Conservation (phyloP, 2,329 filamentous ascomycete species). For the Xylariaceae sp. region DNA sequence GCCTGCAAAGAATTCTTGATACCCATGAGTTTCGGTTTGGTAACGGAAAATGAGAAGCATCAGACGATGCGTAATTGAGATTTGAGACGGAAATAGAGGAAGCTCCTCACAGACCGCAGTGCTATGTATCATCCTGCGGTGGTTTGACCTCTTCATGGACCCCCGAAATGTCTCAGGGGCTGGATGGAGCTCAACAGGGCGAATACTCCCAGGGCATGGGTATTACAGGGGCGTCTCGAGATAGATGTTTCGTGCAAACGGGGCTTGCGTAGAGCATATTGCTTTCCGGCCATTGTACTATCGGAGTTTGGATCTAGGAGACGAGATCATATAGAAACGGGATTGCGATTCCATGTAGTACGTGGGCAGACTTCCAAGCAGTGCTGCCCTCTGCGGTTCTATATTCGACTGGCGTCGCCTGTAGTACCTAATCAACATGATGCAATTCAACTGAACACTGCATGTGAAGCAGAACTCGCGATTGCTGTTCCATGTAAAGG, state of each 20-base stretch:
- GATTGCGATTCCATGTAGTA: neutral
- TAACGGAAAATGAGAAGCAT: slow-evolving; percentile 4
- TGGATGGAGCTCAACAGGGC: slow-evolving; percentile 1
- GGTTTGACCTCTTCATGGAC: neutral
- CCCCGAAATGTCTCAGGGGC: neutral
- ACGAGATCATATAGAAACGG: neutral
- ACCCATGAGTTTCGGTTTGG: slow-evolving; percentile 18
- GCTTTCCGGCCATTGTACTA: slow-evolving; percentile 2
- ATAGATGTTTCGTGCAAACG: slow-evolving; percentile 8
- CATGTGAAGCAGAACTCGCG: neutral
- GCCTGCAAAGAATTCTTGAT: slow-evolving; percentile 17
- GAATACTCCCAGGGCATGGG: slow-evolving; percentile 2
- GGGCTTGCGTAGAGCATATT: slow-evolving; percentile 2
- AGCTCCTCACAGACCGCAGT: neutral
- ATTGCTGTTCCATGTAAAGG: neutral
- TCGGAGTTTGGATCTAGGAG: slow-evolving; percentile 9
- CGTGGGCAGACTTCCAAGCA: neutral
- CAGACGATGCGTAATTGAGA: slow-evolving; percentile 4
- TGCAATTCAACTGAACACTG: neutral
- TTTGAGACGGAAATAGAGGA: neutral
- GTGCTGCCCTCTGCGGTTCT: neutral
- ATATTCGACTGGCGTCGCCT: neutral
- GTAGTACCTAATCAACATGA: neutral
- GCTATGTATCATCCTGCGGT: neutral
- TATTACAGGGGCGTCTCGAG: slow-evolving; percentile 7